Evolutionary conservation across 1,139 yeast genomes (phyloP).

Genomic region (Yamadazyma atlantica): DNA sequence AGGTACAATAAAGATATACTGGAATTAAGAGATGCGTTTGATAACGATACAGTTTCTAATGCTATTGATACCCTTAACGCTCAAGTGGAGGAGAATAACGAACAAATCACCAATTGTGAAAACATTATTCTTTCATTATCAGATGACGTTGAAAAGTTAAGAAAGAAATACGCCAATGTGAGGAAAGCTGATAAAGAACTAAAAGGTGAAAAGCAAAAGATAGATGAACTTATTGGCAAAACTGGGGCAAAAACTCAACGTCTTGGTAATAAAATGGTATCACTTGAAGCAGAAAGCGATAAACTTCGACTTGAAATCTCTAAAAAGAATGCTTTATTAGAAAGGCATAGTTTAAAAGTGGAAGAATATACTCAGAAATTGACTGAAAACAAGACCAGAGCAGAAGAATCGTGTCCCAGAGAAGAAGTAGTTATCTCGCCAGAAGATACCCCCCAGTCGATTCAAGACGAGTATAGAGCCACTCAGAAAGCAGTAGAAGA

Average conservation of each 20-base stretch:
- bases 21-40: constrained; percentile 6
- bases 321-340: constrained; percentile 13
- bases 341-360: constrained; percentile 11
- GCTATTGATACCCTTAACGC: constrained; percentile 30
- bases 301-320: constrained; percentile 4
- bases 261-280: constrained; percentile 4
- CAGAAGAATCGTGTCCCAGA: constrained; percentile 32
- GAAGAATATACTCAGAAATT: constrained; percentile 17
- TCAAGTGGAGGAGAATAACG: constrained; percentile 29
- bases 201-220: constrained; percentile 5
- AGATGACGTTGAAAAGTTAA: constrained; percentile 20
- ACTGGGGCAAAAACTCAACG: no score
- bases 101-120: constrained; percentile 23
- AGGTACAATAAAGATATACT: not conserved
- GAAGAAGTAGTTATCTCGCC: constrained; percentile 27
- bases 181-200: not conserved
- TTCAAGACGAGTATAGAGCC: constrained; percentile 33
- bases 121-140: constrained; percentile 28
- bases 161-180: not conserved
- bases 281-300: constrained; percentile 8
- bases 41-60: constrained; percentile 35
- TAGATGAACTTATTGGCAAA: constrained; percentile 11
- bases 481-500: constrained; percentile 35
- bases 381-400: constrained; percentile 22
- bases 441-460: constrained; percentile 36